A percentile compares a stretch with the other conserved stretches of the same genome.
phyloP scores from a whole-genome alignment of 768 basidiomycete species.

The Cystofilobasidium capitatum region DNA sequence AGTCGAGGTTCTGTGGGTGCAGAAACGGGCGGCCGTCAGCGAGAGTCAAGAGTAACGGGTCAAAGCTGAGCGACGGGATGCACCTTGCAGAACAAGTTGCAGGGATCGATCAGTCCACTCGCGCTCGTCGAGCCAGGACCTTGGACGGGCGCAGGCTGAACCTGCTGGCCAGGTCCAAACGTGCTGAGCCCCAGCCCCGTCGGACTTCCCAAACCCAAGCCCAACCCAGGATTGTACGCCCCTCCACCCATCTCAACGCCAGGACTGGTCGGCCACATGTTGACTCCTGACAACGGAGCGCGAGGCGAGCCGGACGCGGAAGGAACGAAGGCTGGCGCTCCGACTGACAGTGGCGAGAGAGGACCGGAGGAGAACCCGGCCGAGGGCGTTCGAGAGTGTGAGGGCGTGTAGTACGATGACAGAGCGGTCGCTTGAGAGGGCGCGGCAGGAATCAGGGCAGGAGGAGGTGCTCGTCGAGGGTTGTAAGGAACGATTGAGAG shows the following conservation, averaged over 20 bases:
- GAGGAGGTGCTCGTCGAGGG: slow-evolving; percentile 3
- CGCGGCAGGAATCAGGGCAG: background rate
- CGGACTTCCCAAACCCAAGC: background rate
- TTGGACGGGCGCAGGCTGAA: slow-evolving; percentile 62
- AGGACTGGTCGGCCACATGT: background rate
- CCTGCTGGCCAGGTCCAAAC: slow-evolving; percentile 68
- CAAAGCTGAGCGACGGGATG: background rate
- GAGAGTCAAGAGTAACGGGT: background rate
- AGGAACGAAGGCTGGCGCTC: slow-evolving; percentile 7
- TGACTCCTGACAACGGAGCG: background rate
- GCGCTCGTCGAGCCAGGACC: slow-evolving; percentile 75
- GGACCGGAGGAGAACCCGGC: background rate
- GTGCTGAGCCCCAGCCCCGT: background rate
- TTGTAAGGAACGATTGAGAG: slow-evolving; percentile 20
- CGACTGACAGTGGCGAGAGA: background rate
- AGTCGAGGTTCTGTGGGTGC: slow-evolving; percentile 61
- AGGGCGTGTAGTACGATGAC: background rate
- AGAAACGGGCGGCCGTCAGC: background rate
- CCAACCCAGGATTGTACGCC: background rate
- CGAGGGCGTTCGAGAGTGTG: background rate
- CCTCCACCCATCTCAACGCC: background rate
- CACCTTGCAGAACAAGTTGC: slow-evolving; percentile 83
- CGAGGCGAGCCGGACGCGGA: background rate
- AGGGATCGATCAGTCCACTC: slow-evolving; percentile 80
- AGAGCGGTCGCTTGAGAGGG: background rate